phyloP scores from a whole-genome alignment of 495 filamentous ascomycete genomes.

The Cairneyella variabilis region DNA sequence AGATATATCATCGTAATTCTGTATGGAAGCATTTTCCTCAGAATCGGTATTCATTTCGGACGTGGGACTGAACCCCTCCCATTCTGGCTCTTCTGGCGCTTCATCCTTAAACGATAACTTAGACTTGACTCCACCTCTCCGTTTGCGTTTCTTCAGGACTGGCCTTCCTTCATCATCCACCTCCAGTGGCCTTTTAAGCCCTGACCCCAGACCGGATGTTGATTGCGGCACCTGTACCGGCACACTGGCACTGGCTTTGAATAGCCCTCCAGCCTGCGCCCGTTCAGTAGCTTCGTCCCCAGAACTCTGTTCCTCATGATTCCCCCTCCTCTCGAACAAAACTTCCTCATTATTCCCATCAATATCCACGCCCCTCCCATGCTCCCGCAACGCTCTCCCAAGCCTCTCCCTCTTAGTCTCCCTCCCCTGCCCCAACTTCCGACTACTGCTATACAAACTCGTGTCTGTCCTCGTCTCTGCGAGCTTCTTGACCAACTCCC shows the following conservation, averaged over 20 bases:
- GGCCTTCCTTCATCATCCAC: constrained; percentile 72
- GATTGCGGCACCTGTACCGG: neutral
- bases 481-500: constrained; percentile 77
- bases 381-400: constrained; percentile 50
- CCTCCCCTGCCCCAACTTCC: constrained; percentile 62
- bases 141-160: constrained; percentile 67
- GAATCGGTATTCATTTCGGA: constrained; percentile 22
- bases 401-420: constrained; percentile 66
- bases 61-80: constrained; percentile 58
- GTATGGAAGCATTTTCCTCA: constrained; percentile 4
- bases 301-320: constrained; percentile 11
- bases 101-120: constrained; percentile 35
- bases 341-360: constrained; percentile 36
- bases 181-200: constrained; percentile 83
- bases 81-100: constrained; percentile 41
- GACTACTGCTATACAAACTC: constrained; percentile 69
- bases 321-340: constrained; percentile 36
- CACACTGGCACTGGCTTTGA: neutral
- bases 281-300: constrained; percentile 28
- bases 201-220: constrained; percentile 57
- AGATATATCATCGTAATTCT: constrained; percentile 17
- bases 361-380: constrained; percentile 28
- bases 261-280: constrained; percentile 2
- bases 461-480: constrained; percentile 77
- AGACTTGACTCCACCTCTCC: constrained; percentile 47